These are phyloP conservation scores for Aspergillus uvarum DNA, from an alignment of 2,329 filamentous ascomycete genomes.

Conservation along the genomic window DNA sequence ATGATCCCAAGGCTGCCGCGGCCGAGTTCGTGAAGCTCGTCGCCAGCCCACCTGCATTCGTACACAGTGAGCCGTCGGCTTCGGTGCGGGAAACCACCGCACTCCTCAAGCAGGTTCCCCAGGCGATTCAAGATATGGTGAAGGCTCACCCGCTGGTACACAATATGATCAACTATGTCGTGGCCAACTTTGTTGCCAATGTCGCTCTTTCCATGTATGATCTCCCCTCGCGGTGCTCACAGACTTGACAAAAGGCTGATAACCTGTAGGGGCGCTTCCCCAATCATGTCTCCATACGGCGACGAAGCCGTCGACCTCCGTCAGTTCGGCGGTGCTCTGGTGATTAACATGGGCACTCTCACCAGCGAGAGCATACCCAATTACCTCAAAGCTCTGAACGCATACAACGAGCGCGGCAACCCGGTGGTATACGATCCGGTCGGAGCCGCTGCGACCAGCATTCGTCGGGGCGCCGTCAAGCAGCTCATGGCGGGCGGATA, in stretches of 20 bases:
- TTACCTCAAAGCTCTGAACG: conserved; percentile 70
- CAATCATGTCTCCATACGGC: conserved; percentile 90
- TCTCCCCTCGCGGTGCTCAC: conserved; percentile 7
- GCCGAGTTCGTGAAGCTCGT: conserved; percentile 59
- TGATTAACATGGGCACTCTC: conserved; percentile 94
- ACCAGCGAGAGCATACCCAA: conserved; percentile 71
- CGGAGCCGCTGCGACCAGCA: conserved; percentile 76
- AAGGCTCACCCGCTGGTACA: conserved; percentile 72
- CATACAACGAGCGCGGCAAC: conserved; percentile 75
- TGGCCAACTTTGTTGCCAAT: conserved; percentile 93
- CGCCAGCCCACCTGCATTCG: conserved; percentile 37
- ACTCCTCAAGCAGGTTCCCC: conserved; percentile 39
- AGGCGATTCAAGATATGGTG: conserved; percentile 62
- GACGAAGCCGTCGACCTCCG: conserved; percentile 81
- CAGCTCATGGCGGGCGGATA: conserved; percentile 71
- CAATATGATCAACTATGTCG: conserved; percentile 97
- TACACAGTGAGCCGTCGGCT: conserved; percentile 29
- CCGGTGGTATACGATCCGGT: conserved; percentile 88
- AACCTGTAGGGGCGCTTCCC: conserved; percentile 65
- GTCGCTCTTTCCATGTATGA: conserved; percentile 70
- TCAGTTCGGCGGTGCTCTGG: conserved; percentile 70
- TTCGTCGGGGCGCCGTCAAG: conserved; percentile 70
- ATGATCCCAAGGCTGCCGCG: conserved; percentile 65
- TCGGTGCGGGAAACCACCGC: conserved; percentile 27
- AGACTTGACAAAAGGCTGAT: conserved; percentile 16